Evolutionary conservation across 2,329 filamentous ascomycete genomes (phyloP), one percentile per base, ranked within the genome.

Genomic region (Fusarium anthophilum): DNA sequence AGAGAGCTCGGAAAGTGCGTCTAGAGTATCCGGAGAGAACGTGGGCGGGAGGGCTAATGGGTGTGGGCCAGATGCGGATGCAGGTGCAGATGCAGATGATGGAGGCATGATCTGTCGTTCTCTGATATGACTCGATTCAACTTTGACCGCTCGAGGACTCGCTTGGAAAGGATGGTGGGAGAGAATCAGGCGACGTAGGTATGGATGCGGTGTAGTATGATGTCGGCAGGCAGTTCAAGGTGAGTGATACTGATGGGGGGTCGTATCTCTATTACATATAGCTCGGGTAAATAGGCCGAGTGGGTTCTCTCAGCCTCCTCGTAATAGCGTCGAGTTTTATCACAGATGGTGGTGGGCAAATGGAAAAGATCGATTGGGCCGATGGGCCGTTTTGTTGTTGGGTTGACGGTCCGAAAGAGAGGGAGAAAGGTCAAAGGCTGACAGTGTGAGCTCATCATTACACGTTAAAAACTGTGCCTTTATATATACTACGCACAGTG

Each of bases 1-100:
- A 79, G 94, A 92, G 61, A 98, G 90, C 79, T 95, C 91, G 32
- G 95, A 94, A 61, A 97, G 89, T 76, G 94, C 90, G 85, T 98
- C 95, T 84, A 98, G 94, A 56, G 91, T 91, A 82, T 95, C 92
- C 35, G 95, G 93, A 56, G 93, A 89, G 71, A 96, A 92, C 63
- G 92, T 90, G 6, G 89, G 84, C 38, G 92, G 88, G 66, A 89
- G 84, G 72, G 86, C 84, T 79, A 88, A 86, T 28, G 83, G 85
- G 79, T 83, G 85, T 54, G 83, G 77, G 44, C 68, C 61, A 59
- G 44, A 18, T 28, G 64, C 24, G 24, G 63, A 55, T 28, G 64
- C 24, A 15, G 63, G 41, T 44, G 58, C 38, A 9, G 53, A 53
- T 61, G 54, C 54, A 37, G 75, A 67, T 51, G 84, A 83, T 79